Evolutionary conservation across 768 basidiomycete genomes (phyloP).

Genomic region (Mycena leptocephala): DNA sequence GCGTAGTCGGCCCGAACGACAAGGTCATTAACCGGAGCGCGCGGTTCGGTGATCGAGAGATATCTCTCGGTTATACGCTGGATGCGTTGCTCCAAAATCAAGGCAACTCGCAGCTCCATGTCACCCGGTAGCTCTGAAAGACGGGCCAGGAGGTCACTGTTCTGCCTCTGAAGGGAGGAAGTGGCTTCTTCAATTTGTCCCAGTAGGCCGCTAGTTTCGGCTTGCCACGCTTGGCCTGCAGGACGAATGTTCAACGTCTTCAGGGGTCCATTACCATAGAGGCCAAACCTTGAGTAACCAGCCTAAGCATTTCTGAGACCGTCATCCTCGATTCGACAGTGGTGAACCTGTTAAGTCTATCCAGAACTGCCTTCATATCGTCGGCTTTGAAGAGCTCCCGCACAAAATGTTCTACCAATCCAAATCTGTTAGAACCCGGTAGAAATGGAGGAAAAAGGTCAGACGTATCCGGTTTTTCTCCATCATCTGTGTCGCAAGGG

Average conservation of each 20-base stretch:
- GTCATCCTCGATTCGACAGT: constrained; percentile 2
- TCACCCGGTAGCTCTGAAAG: neutral
- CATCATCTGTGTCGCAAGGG: neutral
- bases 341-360: neutral
- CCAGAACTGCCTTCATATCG: neutral
- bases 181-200: neutral
- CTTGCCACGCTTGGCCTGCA: neutral
- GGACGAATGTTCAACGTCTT: neutral
- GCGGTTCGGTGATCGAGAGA: too few relatives aligned
- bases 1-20: too few relatives aligned
- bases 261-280: neutral
- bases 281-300: neutral
- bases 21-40: too few relatives aligned
- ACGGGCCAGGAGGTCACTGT: neutral
- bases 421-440: neutral
- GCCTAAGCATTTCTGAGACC: neutral
- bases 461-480: neutral
- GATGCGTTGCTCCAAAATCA: too few relatives aligned
- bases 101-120: neutral
- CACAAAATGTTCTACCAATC: neutral
- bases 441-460: neutral
- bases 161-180: neutral
- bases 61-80: too few relatives aligned
- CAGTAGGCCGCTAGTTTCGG: neutral
- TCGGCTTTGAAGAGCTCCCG: neutral